Conservation (phyloP, 148 eudicot genomes). For the Dianthus caryophyllus region DNA sequence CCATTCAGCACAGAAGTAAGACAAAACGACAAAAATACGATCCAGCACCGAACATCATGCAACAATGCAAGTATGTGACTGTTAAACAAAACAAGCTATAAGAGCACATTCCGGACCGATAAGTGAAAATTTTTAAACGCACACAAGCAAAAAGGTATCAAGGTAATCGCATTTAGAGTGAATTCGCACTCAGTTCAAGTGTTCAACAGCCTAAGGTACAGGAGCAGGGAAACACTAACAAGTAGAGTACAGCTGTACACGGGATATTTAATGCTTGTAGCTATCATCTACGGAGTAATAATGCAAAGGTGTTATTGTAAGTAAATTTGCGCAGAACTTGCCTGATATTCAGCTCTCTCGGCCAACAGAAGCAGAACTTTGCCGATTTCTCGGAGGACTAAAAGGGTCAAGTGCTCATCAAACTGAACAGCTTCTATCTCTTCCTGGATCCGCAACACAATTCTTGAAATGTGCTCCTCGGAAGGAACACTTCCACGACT, state of each 20-base stretch:
- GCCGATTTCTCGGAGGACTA: conserved; percentile 68
- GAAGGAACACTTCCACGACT: conserved; percentile 83
- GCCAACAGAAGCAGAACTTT: conserved; percentile 78
- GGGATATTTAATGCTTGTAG: neutral
- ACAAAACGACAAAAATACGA: neutral
- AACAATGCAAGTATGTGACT: neutral
- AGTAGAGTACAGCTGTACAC: neutral
- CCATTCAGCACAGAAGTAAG: neutral
- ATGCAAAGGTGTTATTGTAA: neutral
- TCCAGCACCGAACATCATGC: neutral
- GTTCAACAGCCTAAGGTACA: neutral
- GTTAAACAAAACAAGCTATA: neutral
- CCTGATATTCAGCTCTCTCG: conserved; percentile 93
- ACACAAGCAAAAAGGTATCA: no score
- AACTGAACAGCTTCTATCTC: conserved; percentile 89
- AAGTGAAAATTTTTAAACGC: neutral
- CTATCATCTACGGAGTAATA: neutral
- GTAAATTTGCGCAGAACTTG: conserved; percentile 15
- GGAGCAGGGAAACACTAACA: neutral
- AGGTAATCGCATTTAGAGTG: neutral
- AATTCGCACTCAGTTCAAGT: neutral
- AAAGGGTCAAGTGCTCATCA: conserved; percentile 80
- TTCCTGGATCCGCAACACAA: conserved; percentile 60
- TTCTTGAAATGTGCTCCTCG: conserved; percentile 64
- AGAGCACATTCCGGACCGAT: neutral